phyloP scores from a whole-genome alignment of 768 basidiomycete genomes.

The Leucocoprinus birnbaumii region DNA sequence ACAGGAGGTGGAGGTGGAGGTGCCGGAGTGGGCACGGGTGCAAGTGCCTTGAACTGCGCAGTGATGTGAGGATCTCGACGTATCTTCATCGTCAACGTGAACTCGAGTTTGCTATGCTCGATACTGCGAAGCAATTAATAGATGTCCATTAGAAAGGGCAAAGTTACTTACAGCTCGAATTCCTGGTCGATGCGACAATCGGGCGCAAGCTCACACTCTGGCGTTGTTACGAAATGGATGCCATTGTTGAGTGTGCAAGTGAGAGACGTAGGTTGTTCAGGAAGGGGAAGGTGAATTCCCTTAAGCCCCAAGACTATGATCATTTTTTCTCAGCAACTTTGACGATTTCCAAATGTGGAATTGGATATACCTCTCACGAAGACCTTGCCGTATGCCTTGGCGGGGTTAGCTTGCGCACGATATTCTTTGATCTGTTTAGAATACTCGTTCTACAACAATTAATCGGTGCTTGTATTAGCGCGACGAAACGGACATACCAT shows the following conservation, averaged over 20 bases:
- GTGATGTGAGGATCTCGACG: conserved; percentile 84
- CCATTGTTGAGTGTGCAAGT: conserved; percentile 94
- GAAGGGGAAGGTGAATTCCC: conserved; percentile 74
- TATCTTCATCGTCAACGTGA: conserved; percentile 86
- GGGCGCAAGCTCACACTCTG: conserved; percentile 57
- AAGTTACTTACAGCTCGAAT: conserved; percentile 75
- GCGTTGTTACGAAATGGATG: conserved; percentile 93
- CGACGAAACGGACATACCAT: conserved; percentile 57
- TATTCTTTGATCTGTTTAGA: conserved; percentile 86
- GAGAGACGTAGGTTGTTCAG: conserved; percentile 67
- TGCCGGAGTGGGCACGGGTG: conserved; percentile 26
- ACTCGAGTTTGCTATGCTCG: conserved; percentile 93
- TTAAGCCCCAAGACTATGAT: conserved; percentile 76
- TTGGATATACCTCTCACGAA: conserved; percentile 78
- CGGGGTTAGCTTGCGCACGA: conserved; percentile 69
- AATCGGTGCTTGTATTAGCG: conserved; percentile 10
- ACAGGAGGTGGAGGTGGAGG: conserved; percentile 30
- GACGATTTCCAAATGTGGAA: not conserved
- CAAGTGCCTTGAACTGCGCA: conserved; percentile 68
- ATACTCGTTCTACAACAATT: conserved; percentile 75
- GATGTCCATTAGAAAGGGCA: not conserved
- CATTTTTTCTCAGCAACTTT: not conserved
- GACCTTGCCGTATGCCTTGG: conserved; percentile 87
- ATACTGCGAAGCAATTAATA: conserved; percentile 45
- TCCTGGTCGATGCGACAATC: conserved; percentile 80